Evolutionary conservation across 2,329 filamentous ascomycete genomes (phyloP).

Genomic region (Aspergillus quadricinctus): DNA sequence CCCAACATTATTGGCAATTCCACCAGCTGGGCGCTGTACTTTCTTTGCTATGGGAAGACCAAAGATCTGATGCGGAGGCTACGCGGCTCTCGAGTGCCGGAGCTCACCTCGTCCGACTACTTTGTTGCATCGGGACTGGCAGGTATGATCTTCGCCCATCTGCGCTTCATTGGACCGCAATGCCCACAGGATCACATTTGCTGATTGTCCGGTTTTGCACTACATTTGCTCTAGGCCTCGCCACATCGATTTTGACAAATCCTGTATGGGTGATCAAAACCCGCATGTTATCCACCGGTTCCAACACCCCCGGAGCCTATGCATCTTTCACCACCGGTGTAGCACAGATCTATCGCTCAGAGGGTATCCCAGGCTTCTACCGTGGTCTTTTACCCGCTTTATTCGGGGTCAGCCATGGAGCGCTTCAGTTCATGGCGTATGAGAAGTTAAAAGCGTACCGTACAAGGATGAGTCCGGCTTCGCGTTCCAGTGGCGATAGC

Average conservation of each 20-base stretch:
- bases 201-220: not conserved
- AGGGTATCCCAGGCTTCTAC: conserved; percentile 80
- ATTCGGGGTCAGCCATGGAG: conserved; percentile 84
- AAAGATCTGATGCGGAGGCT: conserved; percentile 50
- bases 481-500: conserved; percentile 21
- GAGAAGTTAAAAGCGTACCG: conserved; percentile 67
- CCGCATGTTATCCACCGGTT: conserved; percentile 86
- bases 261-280: conserved; percentile 99
- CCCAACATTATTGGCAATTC: conserved; percentile 91
- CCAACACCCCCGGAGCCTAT: conserved; percentile 72
- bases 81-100: conserved; percentile 26
- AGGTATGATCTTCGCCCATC: conserved; percentile 34
- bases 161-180: not conserved
- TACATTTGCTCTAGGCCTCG: conserved; percentile 47
- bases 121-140: conserved; percentile 68
- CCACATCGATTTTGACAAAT: conserved; percentile 82
- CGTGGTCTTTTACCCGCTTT: conserved; percentile 78
- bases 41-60: conserved; percentile 65
- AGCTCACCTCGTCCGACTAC: conserved; percentile 65
- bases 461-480: conserved; percentile 34
- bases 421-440: conserved; percentile 94
- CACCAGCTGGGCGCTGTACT: conserved; percentile 86
- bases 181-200: no score
- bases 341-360: conserved; percentile 59
- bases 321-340: conserved; percentile 69